Evolutionary conservation across 495 filamentous ascomycete species (phyloP).

Genomic region (Podospora tetraspora): DNA sequence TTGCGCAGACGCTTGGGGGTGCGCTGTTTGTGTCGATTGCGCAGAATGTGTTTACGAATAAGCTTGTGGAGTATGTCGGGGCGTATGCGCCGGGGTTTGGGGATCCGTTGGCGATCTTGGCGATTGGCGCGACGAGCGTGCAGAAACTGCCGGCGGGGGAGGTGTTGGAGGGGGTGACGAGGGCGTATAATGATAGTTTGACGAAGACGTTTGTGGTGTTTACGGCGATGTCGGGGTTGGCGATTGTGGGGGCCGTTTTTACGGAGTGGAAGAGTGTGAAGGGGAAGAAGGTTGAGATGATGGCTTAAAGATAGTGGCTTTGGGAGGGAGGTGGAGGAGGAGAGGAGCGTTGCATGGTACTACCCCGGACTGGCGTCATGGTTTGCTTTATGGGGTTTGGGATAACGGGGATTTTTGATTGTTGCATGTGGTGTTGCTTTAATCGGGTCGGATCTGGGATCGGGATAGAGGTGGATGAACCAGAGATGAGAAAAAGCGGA

Average conservation of each 20-base stretch:
- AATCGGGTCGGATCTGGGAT: neutral
- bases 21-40: conserved; percentile 69
- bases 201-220: conserved; percentile 64
- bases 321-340: no score
- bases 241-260: conserved; percentile 54
- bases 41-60: conserved; percentile 74
- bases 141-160: conserved; percentile 42
- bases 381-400: neutral
- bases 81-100: conserved; percentile 44
- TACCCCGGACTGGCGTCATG: neutral
- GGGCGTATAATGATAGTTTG: conserved; percentile 67
- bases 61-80: conserved; percentile 54
- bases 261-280: conserved; percentile 82
- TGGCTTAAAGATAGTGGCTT: conserved; percentile 15
- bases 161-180: conserved; percentile 49
- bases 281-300: conserved; percentile 69
- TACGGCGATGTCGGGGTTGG: conserved; percentile 56
- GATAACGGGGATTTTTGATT: neutral
- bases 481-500: neutral
- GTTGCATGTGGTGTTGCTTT: neutral
- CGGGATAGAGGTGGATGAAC: neutral
- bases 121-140: conserved; percentile 64
- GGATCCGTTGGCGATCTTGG: conserved; percentile 46
- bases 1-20: conserved; percentile 66
- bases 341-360: neutral